Percentiles rank a stretch among this genome's conserved stretches.
These are phyloP conservation scores for Dactylonectria macrodidyma DNA, from an alignment of 2,329 filamentous ascomycete species.

Conservation along the genomic window DNA sequence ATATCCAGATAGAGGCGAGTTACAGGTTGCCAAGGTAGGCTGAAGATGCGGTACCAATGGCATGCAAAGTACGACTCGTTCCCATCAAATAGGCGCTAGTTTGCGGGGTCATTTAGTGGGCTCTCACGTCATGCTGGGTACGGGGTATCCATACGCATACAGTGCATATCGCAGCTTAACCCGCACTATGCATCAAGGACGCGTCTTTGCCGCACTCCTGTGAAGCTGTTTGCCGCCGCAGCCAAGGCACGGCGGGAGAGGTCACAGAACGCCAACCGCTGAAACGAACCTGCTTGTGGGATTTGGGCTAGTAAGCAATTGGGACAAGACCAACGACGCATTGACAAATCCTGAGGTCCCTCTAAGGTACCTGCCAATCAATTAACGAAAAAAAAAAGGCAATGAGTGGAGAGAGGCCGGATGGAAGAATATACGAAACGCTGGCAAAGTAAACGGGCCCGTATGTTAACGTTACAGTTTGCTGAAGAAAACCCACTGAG, in stretches of 20 bases:
- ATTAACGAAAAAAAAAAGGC: neutral
- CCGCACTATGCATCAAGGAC: neutral
- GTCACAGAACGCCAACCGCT: too few relatives aligned
- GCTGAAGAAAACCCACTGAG: neutral
- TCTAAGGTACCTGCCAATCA: neutral
- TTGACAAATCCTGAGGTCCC: neutral
- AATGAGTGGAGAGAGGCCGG: neutral
- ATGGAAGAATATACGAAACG: neutral
- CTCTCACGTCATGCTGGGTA: conserved; percentile 22
- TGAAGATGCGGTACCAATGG: neutral
- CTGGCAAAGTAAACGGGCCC: neutral
- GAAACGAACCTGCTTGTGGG: neutral
- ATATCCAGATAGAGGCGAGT: neutral
- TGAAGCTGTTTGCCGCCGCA: conserved; percentile 1
- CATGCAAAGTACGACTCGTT: conserved; percentile 11
- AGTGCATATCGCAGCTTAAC: neutral
- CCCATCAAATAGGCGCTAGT: conserved; percentile 8
- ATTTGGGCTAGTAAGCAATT: neutral
- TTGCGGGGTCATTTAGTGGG: conserved; percentile 21
- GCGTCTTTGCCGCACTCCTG: too few relatives aligned
- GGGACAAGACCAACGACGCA: neutral
- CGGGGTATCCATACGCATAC: neutral
- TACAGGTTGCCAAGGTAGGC: conserved; percentile 3
- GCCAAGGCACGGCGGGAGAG: neutral
- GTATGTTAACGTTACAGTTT: neutral